Base-by-base conservation (phyloP, 2,329 filamentous ascomycete genomes). In the Thielaviopsis musarum region DNA sequence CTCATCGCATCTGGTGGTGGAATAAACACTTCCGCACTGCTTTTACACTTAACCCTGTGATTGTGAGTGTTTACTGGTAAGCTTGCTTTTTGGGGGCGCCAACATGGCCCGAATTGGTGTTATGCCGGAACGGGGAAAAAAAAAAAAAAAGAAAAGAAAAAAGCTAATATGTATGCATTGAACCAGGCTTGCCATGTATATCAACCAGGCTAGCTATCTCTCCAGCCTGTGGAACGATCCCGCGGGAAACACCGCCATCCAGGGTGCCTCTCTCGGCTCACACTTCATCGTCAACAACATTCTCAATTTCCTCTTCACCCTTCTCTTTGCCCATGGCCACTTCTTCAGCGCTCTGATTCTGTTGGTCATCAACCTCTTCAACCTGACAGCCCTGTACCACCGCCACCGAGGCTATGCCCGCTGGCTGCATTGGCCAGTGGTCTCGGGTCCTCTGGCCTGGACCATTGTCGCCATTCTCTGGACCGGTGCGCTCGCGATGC, bases 281-380 rank as follows among this genome's bases (percentile, higher is more conserved):
- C 88, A 95, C 75, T 95, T 91, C 71, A 89, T 94, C 69, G 69
- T 86, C 66, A 87, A 89, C 77, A 95, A 95, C 71, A 73, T 95
- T 51, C 78, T 95, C 62, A 81, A 89, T 70, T 86, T 91, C 65
- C 82, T 80, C 65, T 95, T 90, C 70, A 80, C 94, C 66, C 82
- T 91, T 75, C 81, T 95, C 63, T 95, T 91, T 75, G 84, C 87
- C 58, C 82, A 84, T 65, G 81, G 77, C 55, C 79, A 86, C 70
- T 93, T 91, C 73, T 78, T 81, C 74, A 82, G 83, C 71, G 83
- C 87, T 10, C 85, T 91, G 73, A 62, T 94, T 54, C 77, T 95
- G 56, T 73, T 94, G 62, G 73, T 90, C 63, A 70, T 87, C 74
- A 93, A 95, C 75, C 87, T 93, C 69, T 75, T 88, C 75, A 94